phyloP scores from a whole-genome alignment of 257 asterid genomes.

The Jacaranda mimosifolia region DNA sequence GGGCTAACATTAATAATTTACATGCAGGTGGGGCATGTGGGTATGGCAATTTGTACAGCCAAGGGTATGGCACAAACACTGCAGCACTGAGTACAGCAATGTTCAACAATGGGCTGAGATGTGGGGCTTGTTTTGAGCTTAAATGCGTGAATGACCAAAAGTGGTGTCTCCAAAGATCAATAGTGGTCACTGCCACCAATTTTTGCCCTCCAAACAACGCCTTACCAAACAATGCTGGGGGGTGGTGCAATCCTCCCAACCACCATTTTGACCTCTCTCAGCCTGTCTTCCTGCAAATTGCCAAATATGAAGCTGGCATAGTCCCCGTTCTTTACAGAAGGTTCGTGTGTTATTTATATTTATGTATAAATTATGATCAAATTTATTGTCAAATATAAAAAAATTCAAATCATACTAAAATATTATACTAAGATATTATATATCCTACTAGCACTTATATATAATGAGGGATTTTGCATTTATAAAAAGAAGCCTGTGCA shows the following conservation, averaged over 20 bases:
- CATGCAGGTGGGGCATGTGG: slow-evolving; percentile 50
- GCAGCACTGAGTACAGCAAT: slow-evolving; percentile 53
- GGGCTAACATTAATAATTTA: not conserved
- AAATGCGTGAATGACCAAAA: slow-evolving; percentile 42
- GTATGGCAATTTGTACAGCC: slow-evolving; percentile 35
- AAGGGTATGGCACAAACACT: slow-evolving; percentile 56
- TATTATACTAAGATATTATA: no score
- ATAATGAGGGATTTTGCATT: no score
- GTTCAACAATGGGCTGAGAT: slow-evolving; percentile 50
- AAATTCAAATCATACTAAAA: no score
- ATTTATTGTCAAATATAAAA: no score
- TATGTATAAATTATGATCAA: no score
- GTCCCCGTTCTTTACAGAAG: slow-evolving; percentile 52
- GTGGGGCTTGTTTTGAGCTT: slow-evolving; percentile 55
- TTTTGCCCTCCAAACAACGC: slow-evolving; percentile 53
- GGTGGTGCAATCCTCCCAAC: slow-evolving; percentile 65
- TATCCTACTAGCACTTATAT: no score
- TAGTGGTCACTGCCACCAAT: slow-evolving; percentile 54
- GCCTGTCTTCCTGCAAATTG: slow-evolving; percentile 48
- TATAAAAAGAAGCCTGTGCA: no score
- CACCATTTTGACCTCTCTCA: slow-evolving; percentile 57
- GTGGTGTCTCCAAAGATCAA: slow-evolving; percentile 42
- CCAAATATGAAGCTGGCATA: slow-evolving; percentile 48
- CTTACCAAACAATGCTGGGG: slow-evolving; percentile 48
- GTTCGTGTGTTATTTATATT: slow-evolving; percentile 1